Percentiles rank a stretch among this genome's conserved stretches.
phyloP scores from a whole-genome alignment of 2,329 filamentous ascomycete species.

The Clonostachys sp. region DNA sequence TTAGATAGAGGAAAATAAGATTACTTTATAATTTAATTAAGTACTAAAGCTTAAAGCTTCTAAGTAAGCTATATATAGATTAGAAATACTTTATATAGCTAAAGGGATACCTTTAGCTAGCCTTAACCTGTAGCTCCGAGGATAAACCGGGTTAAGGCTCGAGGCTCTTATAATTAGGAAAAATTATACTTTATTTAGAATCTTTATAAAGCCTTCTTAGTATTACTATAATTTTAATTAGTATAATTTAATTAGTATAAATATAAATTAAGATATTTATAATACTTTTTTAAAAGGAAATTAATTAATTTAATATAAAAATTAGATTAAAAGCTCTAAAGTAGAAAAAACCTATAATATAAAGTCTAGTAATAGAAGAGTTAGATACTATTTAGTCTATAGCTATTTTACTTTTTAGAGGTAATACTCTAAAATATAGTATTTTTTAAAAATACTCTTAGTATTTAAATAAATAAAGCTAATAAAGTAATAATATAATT shows the following conservation, averaged over 20 bases:
- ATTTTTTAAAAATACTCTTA: neutral
- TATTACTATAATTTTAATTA: neutral
- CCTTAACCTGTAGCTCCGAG: too few species aligned
- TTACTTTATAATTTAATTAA: too few species aligned
- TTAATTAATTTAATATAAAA: conserved; percentile 3
- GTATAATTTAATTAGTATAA: neutral
- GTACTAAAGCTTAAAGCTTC: too few species aligned
- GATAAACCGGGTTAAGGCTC: too few species aligned
- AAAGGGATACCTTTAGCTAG: too few species aligned
- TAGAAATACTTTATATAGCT: too few species aligned
- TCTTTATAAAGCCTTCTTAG: neutral
- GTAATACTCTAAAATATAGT: neutral
- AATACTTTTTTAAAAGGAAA: neutral
- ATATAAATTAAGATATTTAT: conserved; percentile 1
- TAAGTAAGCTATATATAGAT: too few species aligned
- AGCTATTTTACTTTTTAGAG: neutral
- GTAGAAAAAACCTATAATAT: neutral
- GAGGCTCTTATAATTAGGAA: too few species aligned
- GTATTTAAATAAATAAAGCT: neutral
- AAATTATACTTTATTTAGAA: neutral
- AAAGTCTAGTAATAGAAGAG: conserved; percentile 3
- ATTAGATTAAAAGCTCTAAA: too few species aligned
- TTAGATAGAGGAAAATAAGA: too few species aligned
- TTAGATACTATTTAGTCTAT: neutral
- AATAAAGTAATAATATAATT: neutral